phyloP scores from a whole-genome alignment of 2,329 filamentous ascomycete genomes.

The Ophiostoma sp. region DNA sequence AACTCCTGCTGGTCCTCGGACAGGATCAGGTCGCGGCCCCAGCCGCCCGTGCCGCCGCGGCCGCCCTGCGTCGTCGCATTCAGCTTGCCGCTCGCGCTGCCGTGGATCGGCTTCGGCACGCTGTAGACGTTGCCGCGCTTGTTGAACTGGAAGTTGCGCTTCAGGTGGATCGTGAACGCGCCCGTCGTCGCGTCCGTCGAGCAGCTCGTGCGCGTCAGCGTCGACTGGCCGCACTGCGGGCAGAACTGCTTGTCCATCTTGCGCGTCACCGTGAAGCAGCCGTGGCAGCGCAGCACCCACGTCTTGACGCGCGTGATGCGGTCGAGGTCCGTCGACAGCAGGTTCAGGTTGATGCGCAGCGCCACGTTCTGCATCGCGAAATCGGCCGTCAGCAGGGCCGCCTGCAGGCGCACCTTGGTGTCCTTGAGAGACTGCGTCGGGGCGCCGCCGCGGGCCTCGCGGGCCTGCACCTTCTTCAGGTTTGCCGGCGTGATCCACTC shows the following conservation, averaged over 20 bases:
- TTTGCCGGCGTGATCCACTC: constrained; percentile 96
- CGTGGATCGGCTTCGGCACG: constrained; percentile 82
- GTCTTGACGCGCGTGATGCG: constrained; percentile 81
- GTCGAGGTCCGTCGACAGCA: constrained; percentile 66
- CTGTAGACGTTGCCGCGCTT: constrained; percentile 87
- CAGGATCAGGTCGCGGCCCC: constrained; percentile 77
- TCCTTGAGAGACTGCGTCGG: constrained; percentile 50
- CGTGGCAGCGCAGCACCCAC: constrained; percentile 88
- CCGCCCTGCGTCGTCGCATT: constrained; percentile 39
- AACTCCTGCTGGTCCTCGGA: constrained; percentile 96
- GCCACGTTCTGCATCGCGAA: constrained; percentile 98
- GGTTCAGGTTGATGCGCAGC: constrained; percentile 77
- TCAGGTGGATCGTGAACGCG: constrained; percentile 78
- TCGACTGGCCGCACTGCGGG: constrained; percentile 79
- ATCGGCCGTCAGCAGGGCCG: constrained; percentile 89
- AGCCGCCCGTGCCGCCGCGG: constrained; percentile 77
- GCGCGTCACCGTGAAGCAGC: constrained; percentile 78
- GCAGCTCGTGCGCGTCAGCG: constrained; percentile 78
- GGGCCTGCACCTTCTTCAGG: constrained; percentile 72
- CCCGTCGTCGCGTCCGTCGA: constrained; percentile 69
- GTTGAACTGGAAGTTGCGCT: constrained; percentile 95
- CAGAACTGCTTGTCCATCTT: constrained; percentile 91
- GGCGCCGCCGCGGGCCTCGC: constrained; percentile 50
- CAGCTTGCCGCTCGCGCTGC: constrained; percentile 71
- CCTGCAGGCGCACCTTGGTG: constrained; percentile 56